phyloP scores from a whole-genome alignment of 2,329 filamentous ascomycete genomes.

The Canariomyces notabilis region DNA sequence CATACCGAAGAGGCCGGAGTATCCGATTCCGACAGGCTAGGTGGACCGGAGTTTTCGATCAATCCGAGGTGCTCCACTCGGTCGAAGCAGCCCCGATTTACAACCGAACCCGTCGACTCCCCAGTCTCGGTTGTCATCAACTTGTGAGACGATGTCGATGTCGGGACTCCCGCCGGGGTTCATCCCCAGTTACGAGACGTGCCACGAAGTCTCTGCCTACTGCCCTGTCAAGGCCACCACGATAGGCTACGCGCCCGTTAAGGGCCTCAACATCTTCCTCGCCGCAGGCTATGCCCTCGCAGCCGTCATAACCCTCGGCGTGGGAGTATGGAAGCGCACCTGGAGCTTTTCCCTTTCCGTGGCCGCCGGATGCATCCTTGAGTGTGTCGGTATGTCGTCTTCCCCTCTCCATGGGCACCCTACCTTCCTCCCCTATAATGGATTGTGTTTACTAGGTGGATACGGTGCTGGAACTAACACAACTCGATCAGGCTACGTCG shows the following conservation, averaged over 20 bases:
- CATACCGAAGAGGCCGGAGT: no score
- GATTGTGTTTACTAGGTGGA: no score
- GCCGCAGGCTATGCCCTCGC: constrained; percentile 45
- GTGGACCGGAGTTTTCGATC: no score
- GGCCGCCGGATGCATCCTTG: constrained; percentile 46
- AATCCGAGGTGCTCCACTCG: no score
- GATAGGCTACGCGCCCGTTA: constrained; percentile 52
- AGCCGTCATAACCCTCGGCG: constrained; percentile 36
- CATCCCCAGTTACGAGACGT: constrained; percentile 26
- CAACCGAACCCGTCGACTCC: no score
- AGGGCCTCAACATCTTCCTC: constrained; percentile 51
- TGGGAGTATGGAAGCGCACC: constrained; percentile 48
- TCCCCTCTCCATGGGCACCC: not conserved
- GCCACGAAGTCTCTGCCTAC: constrained; percentile 34
- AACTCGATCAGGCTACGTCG: constrained; percentile 46
- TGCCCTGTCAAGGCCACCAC: constrained; percentile 50
- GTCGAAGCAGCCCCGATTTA: no score
- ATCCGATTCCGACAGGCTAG: no score
- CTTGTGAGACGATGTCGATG: constrained; percentile 14
- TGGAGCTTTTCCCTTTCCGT: constrained; percentile 51
- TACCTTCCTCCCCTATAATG: no score
- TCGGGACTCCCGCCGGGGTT: constrained; percentile 11
- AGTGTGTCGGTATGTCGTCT: constrained; percentile 41
- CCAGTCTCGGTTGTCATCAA: no score
- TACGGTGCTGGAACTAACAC: no score